Evolutionary conservation across 345 rosid genomes (phyloP).

Genomic region (Microthlaspi erraticum): DNA sequence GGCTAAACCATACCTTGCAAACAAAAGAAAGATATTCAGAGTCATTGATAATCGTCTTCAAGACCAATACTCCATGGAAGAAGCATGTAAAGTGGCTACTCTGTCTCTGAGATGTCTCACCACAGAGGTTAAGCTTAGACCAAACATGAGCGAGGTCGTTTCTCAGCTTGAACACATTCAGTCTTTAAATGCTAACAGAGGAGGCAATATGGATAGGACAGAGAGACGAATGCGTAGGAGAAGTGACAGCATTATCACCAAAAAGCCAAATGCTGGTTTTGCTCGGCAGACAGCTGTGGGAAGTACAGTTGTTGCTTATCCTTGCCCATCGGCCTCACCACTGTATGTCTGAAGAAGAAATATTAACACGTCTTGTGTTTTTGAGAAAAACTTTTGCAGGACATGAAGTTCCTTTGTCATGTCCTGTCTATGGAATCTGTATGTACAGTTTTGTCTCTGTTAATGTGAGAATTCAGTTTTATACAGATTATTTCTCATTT

Average conservation of each 20-base stretch:
- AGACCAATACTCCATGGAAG: slow-evolving; percentile 74
- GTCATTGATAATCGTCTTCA: slow-evolving; percentile 88
- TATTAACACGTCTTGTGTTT: slow-evolving; percentile 32
- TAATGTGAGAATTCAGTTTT: slow-evolving; percentile 14
- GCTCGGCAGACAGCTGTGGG: slow-evolving; percentile 36
- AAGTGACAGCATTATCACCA: slow-evolving; percentile 41
- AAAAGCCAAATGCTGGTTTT: slow-evolving; percentile 35
- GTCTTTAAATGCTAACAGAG: slow-evolving; percentile 30
- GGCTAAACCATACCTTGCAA: slow-evolving; percentile 86
- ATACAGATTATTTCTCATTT: slow-evolving; percentile 13
- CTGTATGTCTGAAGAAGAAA: slow-evolving; percentile 37
- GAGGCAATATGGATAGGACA: slow-evolving; percentile 24
- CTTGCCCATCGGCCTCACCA: slow-evolving; percentile 43
- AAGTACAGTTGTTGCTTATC: slow-evolving; percentile 41
- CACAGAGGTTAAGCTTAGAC: slow-evolving; percentile 42
- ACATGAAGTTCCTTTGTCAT: slow-evolving; percentile 13
- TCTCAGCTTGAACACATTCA: slow-evolving; percentile 42
- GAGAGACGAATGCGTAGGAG: slow-evolving; percentile 42
- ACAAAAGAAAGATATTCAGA: slow-evolving; percentile 77
- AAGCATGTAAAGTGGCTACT: slow-evolving; percentile 45
- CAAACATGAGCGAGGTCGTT: slow-evolving; percentile 43
- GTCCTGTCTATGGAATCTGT: slow-evolving; percentile 19
- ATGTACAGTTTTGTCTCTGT: slow-evolving; percentile 41
- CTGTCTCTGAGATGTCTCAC: slow-evolving; percentile 43
- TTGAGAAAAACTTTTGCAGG: slow-evolving; percentile 29